Percentiles rank a stretch among this genome's conserved stretches.
phyloP scores from a whole-genome alignment of 129 eudicot species.

The Helichrysum umbraculigerum region DNA sequence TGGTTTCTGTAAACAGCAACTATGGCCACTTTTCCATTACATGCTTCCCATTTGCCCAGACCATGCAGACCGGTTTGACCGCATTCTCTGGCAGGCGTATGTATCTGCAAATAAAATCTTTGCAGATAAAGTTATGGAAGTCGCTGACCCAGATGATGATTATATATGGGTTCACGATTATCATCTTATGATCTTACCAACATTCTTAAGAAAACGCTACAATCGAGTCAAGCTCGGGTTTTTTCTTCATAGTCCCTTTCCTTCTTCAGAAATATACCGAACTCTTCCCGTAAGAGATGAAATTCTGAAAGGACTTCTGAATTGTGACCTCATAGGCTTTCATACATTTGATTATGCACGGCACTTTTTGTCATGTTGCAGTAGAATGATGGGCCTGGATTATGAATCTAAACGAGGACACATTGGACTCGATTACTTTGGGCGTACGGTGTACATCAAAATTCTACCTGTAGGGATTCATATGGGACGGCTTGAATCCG shows the following conservation, averaged over 20 bases:
- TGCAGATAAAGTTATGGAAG: constrained; percentile 83
- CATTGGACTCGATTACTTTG: constrained; percentile 80
- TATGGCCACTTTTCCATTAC: constrained; percentile 93
- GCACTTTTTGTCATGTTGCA: constrained; percentile 83
- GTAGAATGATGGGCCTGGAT: constrained; percentile 82
- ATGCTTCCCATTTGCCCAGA: constrained; percentile 85
- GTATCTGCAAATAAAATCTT: constrained; percentile 75
- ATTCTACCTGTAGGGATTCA: constrained; percentile 86
- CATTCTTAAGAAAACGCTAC: constrained; percentile 63
- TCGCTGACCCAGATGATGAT: constrained; percentile 77
- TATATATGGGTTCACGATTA: constrained; percentile 89
- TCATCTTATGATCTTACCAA: constrained; percentile 86
- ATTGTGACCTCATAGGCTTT: constrained; percentile 81
- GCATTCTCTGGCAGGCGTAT: constrained; percentile 80
- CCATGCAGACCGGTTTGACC: constrained; percentile 80
- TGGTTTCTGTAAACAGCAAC: constrained; percentile 85
- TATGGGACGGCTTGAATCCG: constrained; percentile 67
- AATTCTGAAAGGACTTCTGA: constrained; percentile 72
- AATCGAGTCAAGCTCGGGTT: constrained; percentile 75
- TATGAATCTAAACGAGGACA: constrained; percentile 85
- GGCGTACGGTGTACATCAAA: constrained; percentile 81
- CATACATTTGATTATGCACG: constrained; percentile 93
- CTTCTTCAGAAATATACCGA: constrained; percentile 80
- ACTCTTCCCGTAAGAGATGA: constrained; percentile 80
- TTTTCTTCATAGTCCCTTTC: constrained; percentile 89